Base-by-base conservation (phyloP, 345 rosid genomes). In the Camelina sativa region DNA sequence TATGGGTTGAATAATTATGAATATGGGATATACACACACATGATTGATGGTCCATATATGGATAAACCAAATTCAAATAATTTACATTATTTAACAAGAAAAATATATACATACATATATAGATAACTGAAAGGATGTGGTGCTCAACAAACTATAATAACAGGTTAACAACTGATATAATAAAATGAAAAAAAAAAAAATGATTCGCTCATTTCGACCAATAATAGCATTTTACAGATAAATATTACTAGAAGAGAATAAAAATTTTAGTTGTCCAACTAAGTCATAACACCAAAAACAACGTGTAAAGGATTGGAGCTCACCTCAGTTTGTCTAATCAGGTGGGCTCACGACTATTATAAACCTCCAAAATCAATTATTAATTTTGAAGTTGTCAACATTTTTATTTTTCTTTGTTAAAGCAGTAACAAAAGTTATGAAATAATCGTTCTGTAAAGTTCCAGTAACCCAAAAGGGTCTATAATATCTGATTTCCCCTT, bases 281-380 rank as follows among this genome's bases (percentile, higher is more conserved):
- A 53, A 44, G 56, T 54, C 32, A 71, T 23, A 34, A 74, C 67
- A 23, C 62, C 53, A 76, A 47, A 47, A 47, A 35, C 23, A 63
- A 76, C 65, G 60, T 69, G 80, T 62, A 46, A 69, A 70, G 71
- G n/a, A 62, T 35, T 69, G 71, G 75, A 55, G 38, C 71, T 69
- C 60, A 30, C 53, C 60, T 68, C 60, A 47, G 30, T 15, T 11
- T 47, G 35, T 67, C 44, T 37, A 40, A 53, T 25, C 51, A 65
- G 48, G 59, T 74, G 10, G 71, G 65, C 30, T 65, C 71, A 43
- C 0, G 16, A 54, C 65, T 65, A 73, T 55, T 56, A 75, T 60
- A 9, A 2, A 71, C 60, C 51, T 50, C 68, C 0, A 37, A 23
- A 32, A n/a, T 10, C 44, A 69, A 34, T n/a, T 28, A 15, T 41